phyloP scores from a whole-genome alignment of 163 green algal species.

The Scenedesmus sp. region DNA sequence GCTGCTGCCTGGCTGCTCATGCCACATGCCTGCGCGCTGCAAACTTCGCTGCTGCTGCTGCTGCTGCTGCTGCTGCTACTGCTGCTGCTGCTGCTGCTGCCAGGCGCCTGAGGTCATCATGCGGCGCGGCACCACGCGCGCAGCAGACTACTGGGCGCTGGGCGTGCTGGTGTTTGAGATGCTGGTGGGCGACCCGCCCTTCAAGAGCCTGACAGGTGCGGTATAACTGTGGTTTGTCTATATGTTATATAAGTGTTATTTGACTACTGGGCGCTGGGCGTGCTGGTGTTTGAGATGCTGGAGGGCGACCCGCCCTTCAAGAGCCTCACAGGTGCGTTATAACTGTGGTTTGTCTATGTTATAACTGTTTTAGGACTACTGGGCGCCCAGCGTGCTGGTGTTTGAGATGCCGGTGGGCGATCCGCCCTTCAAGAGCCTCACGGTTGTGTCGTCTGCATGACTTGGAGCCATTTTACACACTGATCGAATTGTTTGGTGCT shows the following conservation, averaged over 20 bases:
- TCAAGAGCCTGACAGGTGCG: constrained; percentile 75
- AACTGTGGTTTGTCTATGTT: neutral
- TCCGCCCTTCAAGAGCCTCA: constrained; percentile 81
- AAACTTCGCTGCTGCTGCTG: neutral
- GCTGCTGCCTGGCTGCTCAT: neutral
- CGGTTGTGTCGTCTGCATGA: too few species aligned
- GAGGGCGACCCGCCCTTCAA: constrained; percentile 85
- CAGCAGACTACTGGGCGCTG: constrained; percentile 89
- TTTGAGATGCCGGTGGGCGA: constrained; percentile 88
- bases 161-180: constrained; percentile 91
- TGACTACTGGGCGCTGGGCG: constrained; percentile 2
- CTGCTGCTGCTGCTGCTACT: neutral
- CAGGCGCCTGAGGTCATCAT: constrained; percentile 78
- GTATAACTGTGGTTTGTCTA: neutral
- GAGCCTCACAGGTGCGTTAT: constrained; percentile 55
- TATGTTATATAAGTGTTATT: neutral
- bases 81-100: neutral
- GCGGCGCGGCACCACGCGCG: constrained; percentile 77
- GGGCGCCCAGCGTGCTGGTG: constrained; percentile 85
- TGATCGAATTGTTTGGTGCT: too few species aligned
- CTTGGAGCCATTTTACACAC: too few species aligned
- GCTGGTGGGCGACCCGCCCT: constrained; percentile 84
- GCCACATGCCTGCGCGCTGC: neutral
- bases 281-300: constrained; percentile 77
- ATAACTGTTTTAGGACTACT: constrained; percentile 57